Percentiles rank a stretch among this genome's conserved stretches.
Evolutionary conservation across 2,329 filamentous ascomycete genomes (phyloP).

Genomic region (Fusarium sp.): DNA sequence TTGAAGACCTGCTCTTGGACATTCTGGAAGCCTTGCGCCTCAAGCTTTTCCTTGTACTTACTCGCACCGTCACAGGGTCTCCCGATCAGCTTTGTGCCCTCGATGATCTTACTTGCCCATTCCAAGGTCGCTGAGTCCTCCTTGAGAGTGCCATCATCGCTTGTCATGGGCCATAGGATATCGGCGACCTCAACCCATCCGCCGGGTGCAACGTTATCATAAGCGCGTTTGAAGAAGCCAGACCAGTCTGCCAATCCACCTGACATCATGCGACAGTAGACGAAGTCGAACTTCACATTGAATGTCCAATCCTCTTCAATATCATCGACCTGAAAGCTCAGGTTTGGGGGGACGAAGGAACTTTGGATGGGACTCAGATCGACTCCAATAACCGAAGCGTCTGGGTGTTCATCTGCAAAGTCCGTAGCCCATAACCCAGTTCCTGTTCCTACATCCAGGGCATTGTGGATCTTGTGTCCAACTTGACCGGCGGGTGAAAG

Average conservation of each 20-base stretch:
- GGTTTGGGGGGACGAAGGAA: constrained; percentile 38
- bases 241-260: constrained; percentile 37
- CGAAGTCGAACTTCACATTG: constrained; percentile 41
- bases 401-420: constrained; percentile 40
- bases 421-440: constrained; percentile 47
- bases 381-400: constrained; percentile 33
- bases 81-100: constrained; percentile 43
- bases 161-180: constrained; percentile 16
- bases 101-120: constrained; percentile 40
- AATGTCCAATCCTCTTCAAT: constrained; percentile 45
- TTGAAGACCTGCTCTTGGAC: constrained; percentile 58
- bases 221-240: constrained; percentile 39
- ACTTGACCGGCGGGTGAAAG: constrained; percentile 28
- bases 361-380: constrained; percentile 43
- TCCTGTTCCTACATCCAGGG: constrained; percentile 45
- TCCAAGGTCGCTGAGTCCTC: constrained; percentile 32
- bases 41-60: constrained; percentile 49
- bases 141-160: constrained; percentile 18
- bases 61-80: constrained; percentile 42
- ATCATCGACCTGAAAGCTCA: constrained; percentile 44
- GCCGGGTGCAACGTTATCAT: constrained; percentile 33
- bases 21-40: constrained; percentile 62
- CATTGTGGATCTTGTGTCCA: constrained; percentile 30
- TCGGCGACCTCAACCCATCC: constrained; percentile 44
- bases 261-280: constrained; percentile 44